Evolutionary conservation across 2,329 filamentous ascomycete species (phyloP).

Genomic region (Fonsecaea multimorphosa): DNA sequence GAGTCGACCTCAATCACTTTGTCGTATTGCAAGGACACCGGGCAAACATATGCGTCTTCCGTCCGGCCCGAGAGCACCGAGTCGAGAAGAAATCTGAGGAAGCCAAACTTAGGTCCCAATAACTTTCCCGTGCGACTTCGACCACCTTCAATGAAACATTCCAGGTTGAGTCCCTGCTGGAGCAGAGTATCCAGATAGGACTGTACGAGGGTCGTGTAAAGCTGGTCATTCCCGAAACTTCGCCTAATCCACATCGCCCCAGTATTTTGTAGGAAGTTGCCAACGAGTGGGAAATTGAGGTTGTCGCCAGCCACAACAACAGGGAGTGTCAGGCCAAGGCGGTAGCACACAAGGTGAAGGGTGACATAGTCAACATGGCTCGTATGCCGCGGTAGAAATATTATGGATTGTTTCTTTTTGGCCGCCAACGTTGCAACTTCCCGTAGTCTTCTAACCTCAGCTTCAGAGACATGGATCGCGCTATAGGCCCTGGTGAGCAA

Average conservation of each 20-base stretch:
- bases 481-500: slow-evolving; percentile 92
- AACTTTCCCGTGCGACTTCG: slow-evolving; percentile 93
- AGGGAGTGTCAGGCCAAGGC: slow-evolving; percentile 84
- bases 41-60: slow-evolving; percentile 89
- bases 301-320: slow-evolving; percentile 96
- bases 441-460: slow-evolving; percentile 83
- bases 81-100: slow-evolving; percentile 88
- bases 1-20: slow-evolving; percentile 98
- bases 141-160: slow-evolving; percentile 97
- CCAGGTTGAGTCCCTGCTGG: slow-evolving; percentile 89
- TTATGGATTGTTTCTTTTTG: slow-evolving; percentile 89
- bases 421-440: slow-evolving; percentile 82
- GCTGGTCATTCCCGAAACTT: slow-evolving; percentile 86
- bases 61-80: slow-evolving; percentile 87
- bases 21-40: slow-evolving; percentile 97
- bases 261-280: slow-evolving; percentile 90
- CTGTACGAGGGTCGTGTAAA: slow-evolving; percentile 93
- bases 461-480: slow-evolving; percentile 92
- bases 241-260: slow-evolving; percentile 72
- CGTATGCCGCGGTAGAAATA: slow-evolving; percentile 92
- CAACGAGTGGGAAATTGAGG: slow-evolving; percentile 89
- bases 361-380: slow-evolving; percentile 97
- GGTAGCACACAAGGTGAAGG: slow-evolving; percentile 92
- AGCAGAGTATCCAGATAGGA: slow-evolving; percentile 92
- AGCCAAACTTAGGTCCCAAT: slow-evolving; percentile 92